Evolutionary conservation across 192 early-diverging fungal genomes (phyloP), one percentile per base, ranked within the genome.

Genomic region (Entomortierella beljakovae): DNA sequence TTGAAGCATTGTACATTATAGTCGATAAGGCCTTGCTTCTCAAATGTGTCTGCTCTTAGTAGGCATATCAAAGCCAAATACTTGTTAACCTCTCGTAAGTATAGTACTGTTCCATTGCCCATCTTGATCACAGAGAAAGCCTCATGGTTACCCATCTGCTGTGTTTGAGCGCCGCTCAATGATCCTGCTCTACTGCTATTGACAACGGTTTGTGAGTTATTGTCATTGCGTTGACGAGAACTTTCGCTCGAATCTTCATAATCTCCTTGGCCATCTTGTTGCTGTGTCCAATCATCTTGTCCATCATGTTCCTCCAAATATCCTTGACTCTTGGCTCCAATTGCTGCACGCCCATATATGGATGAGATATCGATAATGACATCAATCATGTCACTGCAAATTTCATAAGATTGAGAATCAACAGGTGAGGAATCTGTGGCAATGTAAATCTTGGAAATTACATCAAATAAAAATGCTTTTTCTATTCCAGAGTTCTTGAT

Each of bases 341-440:
- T 79, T 13, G 75, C 75, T 5, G 75, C 75, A 16, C 85, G 86
- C 83, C 88, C 87, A 60, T 97, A 97, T 34, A 98, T 90, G 22
- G 82, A 74, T 7, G 89, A 85, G 29, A 98, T 86, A 63, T 97
- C 95, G 29, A 96, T 89, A 43, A 95, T 89, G 18, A 95, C 94
- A 53, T 96, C 96, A 76, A 99, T 95, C 88, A 96, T 98, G 73
- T 99, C 94, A 59, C 91, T 93, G 60, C 96, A 96, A 59, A 99
- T 90, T 83, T 94, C 92, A 82, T 97, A 99, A 6, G 90, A 88
- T 67, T 95, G 94, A 64, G 92, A 84, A 40, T 93, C 92, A n/a
- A 92, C 91, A 6, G 97, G 97, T 10, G 96, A 95, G 61, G 89
- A 90, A 63, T 99, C 97, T 6, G 94, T 98, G 5, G 97, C 95